Evolutionary conservation across 495 filamentous ascomycete species (phyloP).

Genomic region (Penicillium taxi): DNA sequence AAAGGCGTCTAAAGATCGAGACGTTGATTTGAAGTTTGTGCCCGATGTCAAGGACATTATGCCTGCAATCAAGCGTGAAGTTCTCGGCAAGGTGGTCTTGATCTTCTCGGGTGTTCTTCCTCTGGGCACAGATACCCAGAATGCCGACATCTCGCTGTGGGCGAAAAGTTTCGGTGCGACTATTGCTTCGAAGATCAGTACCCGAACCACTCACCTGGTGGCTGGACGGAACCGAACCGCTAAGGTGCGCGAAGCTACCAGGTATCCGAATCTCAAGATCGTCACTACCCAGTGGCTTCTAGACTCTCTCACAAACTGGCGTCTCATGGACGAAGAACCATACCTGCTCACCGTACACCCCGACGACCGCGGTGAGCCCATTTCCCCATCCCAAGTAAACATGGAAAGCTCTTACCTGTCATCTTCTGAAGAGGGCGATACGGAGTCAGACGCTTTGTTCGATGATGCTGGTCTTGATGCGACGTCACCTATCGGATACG

Average conservation of each 20-base stretch:
- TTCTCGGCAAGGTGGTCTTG: conserved; percentile 61
- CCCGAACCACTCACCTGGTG: conserved; percentile 58
- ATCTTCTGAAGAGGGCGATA: conserved; percentile 32
- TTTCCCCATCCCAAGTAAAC: conserved; percentile 28
- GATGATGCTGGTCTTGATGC: conserved; percentile 26
- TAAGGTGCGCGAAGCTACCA: conserved; percentile 75
- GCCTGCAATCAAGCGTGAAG: conserved; percentile 62
- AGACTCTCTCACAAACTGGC: conserved; percentile 73
- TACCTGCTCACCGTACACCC: conserved; percentile 63
- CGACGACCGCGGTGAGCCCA: conserved; percentile 45
- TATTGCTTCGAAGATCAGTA: conserved; percentile 52
- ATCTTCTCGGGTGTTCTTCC: conserved; percentile 89
- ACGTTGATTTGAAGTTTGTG: conserved; percentile 57
- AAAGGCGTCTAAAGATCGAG: conserved; percentile 42
- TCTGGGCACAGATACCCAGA: conserved; percentile 63
- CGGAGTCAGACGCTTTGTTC: conserved; percentile 30
- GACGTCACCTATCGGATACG: conserved; percentile 32
- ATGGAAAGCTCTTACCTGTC: conserved; percentile 35
- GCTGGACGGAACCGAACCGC: conserved; percentile 73
- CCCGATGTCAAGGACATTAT: conserved; percentile 82
- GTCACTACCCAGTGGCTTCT: conserved; percentile 85
- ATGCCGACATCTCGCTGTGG: conserved; percentile 76
- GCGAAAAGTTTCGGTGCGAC: conserved; percentile 76
- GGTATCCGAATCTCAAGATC: conserved; percentile 70
- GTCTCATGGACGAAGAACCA: conserved; percentile 59